A percentile compares a stretch with the other conserved stretches of the same genome.
These are phyloP conservation scores for Globisporangium spiculum DNA, from an alignment of 352 stramenopile genomes.

Conservation along the genomic window DNA sequence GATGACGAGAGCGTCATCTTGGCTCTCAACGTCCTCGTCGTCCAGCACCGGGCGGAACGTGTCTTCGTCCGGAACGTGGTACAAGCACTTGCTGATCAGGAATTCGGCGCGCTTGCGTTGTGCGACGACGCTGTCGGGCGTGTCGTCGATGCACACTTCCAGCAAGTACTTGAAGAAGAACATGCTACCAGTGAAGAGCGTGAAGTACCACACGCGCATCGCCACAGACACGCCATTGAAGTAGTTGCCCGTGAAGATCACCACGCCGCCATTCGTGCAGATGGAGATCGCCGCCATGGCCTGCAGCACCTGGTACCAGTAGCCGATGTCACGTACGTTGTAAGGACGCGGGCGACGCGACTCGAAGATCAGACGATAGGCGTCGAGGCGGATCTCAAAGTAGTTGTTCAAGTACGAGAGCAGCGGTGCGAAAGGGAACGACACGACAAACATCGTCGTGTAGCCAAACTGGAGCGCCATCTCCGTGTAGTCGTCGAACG, in stretches of 20 bases:
- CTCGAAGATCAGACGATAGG: conserved; percentile 81
- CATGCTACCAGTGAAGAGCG: conserved; percentile 71
- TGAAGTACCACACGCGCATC: conserved; percentile 77
- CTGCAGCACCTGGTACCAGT: conserved; percentile 91
- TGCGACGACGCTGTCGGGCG: conserved; percentile 63
- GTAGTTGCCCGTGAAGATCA: conserved; percentile 91
- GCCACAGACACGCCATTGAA: conserved; percentile 54
- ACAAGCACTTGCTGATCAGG: conserved; percentile 85
- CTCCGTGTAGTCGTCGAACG: conserved; percentile 94
- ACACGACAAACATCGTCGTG: conserved; percentile 89
- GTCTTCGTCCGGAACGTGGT: conserved; percentile 75
- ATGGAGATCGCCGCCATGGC: conserved; percentile 89
- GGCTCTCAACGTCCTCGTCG: conserved; percentile 30
- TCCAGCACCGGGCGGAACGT: conserved; percentile 31
- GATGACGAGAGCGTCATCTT: conserved; percentile 44
- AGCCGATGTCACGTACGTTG: conserved; percentile 86
- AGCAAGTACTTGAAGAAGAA: conserved; percentile 85
- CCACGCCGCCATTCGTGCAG: conserved; percentile 91
- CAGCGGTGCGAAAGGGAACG: conserved; percentile 91
- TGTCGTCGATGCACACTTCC: conserved; percentile 70
- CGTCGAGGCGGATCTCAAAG: conserved; percentile 91
- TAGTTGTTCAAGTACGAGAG: conserved; percentile 92
- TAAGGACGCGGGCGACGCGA: conserved; percentile 76
- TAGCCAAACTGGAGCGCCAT: conserved; percentile 89
- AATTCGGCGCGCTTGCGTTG: conserved; percentile 82